Evolutionary conservation across 306 rosid species (phyloP), one percentile per base, ranked within the genome.

Genomic region (Fragaria nilgerrensis): DNA sequence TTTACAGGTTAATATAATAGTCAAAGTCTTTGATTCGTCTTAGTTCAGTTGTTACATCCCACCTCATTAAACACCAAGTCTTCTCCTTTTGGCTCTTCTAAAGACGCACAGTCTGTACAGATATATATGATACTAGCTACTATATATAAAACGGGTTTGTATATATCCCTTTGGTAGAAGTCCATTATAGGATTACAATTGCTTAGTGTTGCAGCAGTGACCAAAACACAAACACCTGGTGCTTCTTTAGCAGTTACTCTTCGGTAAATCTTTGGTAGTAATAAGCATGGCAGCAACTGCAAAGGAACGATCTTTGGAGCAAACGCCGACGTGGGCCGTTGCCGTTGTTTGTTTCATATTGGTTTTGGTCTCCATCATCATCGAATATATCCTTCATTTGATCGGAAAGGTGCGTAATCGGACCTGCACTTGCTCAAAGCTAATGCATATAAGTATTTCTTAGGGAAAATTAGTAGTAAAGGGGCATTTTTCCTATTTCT

Each of bases 251-350:
- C 66, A 11, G 12, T 6, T 37, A 65, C 25, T 36, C 47, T 36
- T 7, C 15, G 0, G 70, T 36, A 65, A 36, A 65, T 8, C 36
- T 65, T 17, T 64, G 69, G 69, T 62, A 27, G n/a, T 32, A 5
- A 0, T 32, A 72, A 74, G 56, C 32, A 93, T 91, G 98, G 96
- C 90, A 50, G 92, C 85, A 32, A 88, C 55, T 41, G 16, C 67
- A 23, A 69, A 83, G 39, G 98, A 84, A 77, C 85, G 94, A 80
- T 87, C 81, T 70, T 83, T 94, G 68, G 96, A 89, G 79, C 83
- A 88, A 85, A 94, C 98, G 1, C 96, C 98, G 5, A 94, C 98
- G 2, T 94, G 97, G 97, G 97, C 96, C 0, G 96, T 94, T 2
- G 96, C 98, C 5, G 65, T 84, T 22, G 97, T 94, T 73, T 94